Base-by-base conservation (phyloP, 352 stramenopile genomes). In the Globisporangium takayamanum region DNA sequence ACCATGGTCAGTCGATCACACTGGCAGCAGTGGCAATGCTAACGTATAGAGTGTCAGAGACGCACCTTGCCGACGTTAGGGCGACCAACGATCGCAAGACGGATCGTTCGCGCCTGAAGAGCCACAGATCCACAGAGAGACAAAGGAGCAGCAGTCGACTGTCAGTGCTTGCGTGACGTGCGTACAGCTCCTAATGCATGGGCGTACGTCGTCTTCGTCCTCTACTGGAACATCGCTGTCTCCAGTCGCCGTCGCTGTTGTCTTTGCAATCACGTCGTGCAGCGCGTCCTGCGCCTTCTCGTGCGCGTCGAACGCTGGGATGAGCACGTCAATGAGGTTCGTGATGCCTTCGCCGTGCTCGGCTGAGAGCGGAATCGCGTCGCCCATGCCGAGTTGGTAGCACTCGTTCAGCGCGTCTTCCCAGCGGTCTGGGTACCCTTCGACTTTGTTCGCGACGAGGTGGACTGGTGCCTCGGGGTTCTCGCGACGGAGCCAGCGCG, bases 321-420 rank as follows among this genome's bases (percentile, higher is more conserved):
- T 86, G 39, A 93, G 74, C 60, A 85, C 67, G 33, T 89, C 80
- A 39, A 91, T 45, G 49, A 93, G 59, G 51, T 89, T 59, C 39
- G 79, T 87, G 26, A 84, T 74, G 22, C 83, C 83, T 53, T 93
- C 80, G 33, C 83, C 83, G 42, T 93, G 83, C 61, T 93, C 83
- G 1, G 83, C 83, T 7, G 83, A 93, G 30, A 93, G 57, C 37
- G 79, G 83, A 53, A 91, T 87, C 5, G 80, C 67, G 30, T 70
- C 69, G 33, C 81, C 81, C 53, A 92, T 76, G 42, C 81, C 81
- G 15, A 93, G 70, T 56, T 85, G 74, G 57, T 79, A 90, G 68
- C 80, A 93, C 41, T 93, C 79, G 63, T 87, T 89, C 1, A 91
- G 62, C 52, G 81, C 71, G 50, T 73, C 59, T 52, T 90, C 68